Evolutionary conservation across 345 rosid species (phyloP).

Genomic region (Lumnitzera littorea): DNA sequence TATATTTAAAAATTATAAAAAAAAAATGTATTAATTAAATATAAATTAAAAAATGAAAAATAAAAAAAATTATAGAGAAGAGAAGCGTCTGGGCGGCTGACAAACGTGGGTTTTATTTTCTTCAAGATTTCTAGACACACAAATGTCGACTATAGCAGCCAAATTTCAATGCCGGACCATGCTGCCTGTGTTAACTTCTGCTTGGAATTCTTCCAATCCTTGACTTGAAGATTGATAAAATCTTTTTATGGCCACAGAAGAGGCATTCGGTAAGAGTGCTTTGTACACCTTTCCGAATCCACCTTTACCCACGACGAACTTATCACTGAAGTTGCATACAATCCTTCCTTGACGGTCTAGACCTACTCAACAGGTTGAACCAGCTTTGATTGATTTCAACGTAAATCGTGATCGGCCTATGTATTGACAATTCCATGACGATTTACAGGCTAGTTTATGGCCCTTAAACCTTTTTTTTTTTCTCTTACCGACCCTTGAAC

Average conservation of each 20-base stretch:
- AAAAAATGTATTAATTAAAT: too few species aligned
- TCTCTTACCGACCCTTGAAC: too few species aligned
- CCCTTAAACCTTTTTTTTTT: too few species aligned
- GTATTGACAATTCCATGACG: too few species aligned
- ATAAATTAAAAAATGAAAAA: too few species aligned
- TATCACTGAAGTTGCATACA: not conserved
- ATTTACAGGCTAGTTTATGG: too few species aligned
- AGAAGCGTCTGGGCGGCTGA: too few species aligned
- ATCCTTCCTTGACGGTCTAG: not conserved
- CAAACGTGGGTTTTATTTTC: not conserved
- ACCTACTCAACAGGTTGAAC: too few species aligned
- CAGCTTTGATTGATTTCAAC: too few species aligned
- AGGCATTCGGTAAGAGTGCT: not conserved
- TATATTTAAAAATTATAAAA: too few species aligned
- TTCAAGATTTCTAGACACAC: not conserved
- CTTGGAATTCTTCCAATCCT: conserved; percentile 4
- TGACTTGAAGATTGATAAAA: not conserved
- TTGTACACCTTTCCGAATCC: conserved; percentile 3
- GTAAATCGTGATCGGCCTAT: too few species aligned
- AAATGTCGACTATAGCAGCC: not conserved
- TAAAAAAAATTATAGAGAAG: too few species aligned
- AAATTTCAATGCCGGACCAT: not conserved
- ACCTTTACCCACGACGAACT: conserved; percentile 4
- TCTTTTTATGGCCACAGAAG: conserved; percentile 7
- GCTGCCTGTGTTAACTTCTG: not conserved